Base-by-base conservation (phyloP, 2,329 filamentous ascomycete species). In the Ophiostoma tasmaniense region DNA sequence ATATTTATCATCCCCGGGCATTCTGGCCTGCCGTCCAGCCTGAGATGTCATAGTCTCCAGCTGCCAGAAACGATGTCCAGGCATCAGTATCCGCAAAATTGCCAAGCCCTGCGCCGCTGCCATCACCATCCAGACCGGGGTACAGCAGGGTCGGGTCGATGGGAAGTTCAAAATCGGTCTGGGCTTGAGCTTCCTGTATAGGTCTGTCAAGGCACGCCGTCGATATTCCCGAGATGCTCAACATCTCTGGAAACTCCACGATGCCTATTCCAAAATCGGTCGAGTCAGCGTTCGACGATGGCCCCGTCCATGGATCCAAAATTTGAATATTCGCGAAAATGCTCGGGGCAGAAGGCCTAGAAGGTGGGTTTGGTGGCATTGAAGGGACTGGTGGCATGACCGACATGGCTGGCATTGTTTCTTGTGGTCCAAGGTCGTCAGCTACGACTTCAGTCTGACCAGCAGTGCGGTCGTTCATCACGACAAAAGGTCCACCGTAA, bases 271-370 rank as follows among this genome's bases (percentile, higher is more conserved):
- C 25, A 13, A 61, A 30, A 30, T 30, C 55, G 11, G 13, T 61
- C 25, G 14, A 30, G 25, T 14, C 25, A 1, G 25, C 14, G 55
- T 13, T 30, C 30, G 55, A 61, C 11, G 55, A 17, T 14, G 66
- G 37, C 25, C 52, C 55, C 7, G 55, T 62, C 66, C 66, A 68
- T 13, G 55, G 37, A 35, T 68, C 66, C 52, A 68, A 22, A 13
- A 68, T 64, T n/a, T 35, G 52, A 22, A 69, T 69, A 33, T 66
- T 2, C 8, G 62, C 28, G 50, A 69, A 61, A 13, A 69, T 61
- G 25, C 55, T 30, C 25, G 55, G 25, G 25, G 4, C 55, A 5
- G 22, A 13, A 33, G 55, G 13, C 25, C 14, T 28, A 25, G 55
- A 13, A 3, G 52, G 52, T 28, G 11, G 50, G 17, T 2, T 20